Conservation (phyloP, 768 basidiomycete species). For the Kwoniella dendrophila region DNA sequence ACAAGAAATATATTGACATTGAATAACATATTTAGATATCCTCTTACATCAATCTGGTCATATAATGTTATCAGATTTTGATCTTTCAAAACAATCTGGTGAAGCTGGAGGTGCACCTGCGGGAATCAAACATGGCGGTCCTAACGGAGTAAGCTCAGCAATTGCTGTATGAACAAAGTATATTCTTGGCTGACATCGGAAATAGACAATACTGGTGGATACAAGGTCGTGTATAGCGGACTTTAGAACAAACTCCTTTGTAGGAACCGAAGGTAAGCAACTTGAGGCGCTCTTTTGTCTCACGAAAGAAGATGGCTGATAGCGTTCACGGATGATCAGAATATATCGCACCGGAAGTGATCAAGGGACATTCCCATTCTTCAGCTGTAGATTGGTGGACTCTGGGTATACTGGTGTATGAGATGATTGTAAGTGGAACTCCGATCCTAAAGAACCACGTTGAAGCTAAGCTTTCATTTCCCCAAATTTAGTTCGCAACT, state of each 20-base stretch:
- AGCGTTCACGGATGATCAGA: constrained; percentile 61
- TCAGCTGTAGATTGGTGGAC: constrained; percentile 99
- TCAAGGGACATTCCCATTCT: constrained; percentile 92
- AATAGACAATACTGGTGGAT: constrained; percentile 88
- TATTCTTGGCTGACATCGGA: constrained; percentile 20
- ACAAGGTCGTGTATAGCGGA: constrained; percentile 96
- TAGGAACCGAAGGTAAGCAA: constrained; percentile 89
- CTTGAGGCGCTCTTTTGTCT: too few species aligned
- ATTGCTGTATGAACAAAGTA: background rate
- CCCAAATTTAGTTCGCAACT: constrained; percentile 77
- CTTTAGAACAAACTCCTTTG: constrained; percentile 98
- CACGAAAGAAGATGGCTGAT: background rate
- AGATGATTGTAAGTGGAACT: constrained; percentile 65
- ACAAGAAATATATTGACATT: background rate
- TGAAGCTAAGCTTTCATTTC: constrained; percentile 11
- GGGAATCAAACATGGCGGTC: constrained; percentile 78
- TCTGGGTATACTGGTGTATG: constrained; percentile 94
- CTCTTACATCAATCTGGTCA: constrained; percentile 96
- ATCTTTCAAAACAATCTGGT: constrained; percentile 92
- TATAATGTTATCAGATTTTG: constrained; percentile 99
- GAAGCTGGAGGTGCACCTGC: constrained; percentile 83
- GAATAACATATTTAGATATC: constrained; percentile 68
- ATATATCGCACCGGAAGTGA: constrained; percentile 99
- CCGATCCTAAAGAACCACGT: background rate
- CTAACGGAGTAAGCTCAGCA: constrained; percentile 74